Evolutionary conservation across 192 early-diverging fungal genomes (phyloP).

Genomic region (Pecoramyces ruminantium): DNA sequence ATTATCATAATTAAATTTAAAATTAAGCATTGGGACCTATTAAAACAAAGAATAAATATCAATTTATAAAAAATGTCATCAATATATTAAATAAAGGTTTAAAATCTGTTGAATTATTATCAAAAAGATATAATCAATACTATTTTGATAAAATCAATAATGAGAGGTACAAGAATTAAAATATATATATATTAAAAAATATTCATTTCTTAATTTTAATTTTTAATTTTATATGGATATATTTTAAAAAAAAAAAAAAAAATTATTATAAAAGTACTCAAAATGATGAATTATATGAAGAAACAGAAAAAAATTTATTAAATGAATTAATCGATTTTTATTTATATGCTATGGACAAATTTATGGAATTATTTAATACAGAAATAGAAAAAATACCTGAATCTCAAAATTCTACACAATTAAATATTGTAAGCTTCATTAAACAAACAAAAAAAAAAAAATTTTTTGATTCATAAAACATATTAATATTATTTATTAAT

Average conservation of each 20-base stretch:
- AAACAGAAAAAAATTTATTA: background rate
- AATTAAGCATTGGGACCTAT: background rate
- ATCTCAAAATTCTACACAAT: background rate
- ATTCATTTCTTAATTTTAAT: too few relatives aligned
- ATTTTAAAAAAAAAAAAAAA: too few relatives aligned
- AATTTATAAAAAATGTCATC: background rate
- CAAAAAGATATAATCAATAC: background rate
- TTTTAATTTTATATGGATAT: too few relatives aligned
- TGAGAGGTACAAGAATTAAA: background rate
- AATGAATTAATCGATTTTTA: background rate
- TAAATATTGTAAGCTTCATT: background rate
- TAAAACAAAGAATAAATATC: background rate
- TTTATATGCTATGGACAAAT: background rate
- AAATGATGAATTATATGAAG: background rate
- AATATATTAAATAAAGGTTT: background rate
- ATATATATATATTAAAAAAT: too few relatives aligned
- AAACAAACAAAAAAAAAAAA: background rate
- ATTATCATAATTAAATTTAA: too few relatives aligned
- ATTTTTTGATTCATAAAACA: too few relatives aligned
- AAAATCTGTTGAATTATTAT: background rate
- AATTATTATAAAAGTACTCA: background rate
- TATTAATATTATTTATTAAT: too few relatives aligned
- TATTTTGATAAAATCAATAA: background rate
- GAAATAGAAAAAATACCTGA: background rate
- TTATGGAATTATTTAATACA: background rate